Base-by-base conservation (phyloP, 139 green algal species). In the Pleodorina starrii region DNA sequence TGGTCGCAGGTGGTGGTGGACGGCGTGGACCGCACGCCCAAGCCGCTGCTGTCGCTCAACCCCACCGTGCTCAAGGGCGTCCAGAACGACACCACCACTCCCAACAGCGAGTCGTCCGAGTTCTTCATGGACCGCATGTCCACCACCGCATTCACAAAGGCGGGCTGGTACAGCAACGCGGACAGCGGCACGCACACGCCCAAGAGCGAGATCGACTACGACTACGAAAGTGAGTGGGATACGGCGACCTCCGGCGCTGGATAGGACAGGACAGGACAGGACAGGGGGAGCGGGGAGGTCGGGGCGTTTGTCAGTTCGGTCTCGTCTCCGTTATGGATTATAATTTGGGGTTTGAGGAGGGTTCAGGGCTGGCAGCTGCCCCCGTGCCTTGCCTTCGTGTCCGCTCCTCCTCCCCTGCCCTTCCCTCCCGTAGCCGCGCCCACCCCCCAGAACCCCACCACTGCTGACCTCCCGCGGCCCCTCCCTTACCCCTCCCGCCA, bases 11-110 rank as follows among this genome's bases (percentile, higher is more conserved):
- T 87, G 21, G 32, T 87, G 0, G 32, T 87, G 17, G 81, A 96
- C 3, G 93, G 94, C 17, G 78, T 93, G 1, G 94, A 96, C 74
- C 92, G 94, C 75, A 97, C 95, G 0, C 95, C 95, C 21, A 96
- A 96, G 90, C 95, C 95, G 6, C 90, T 97, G 29, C 57, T 94
- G 42, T 86, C 91, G 12, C 44, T 93, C 14, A 90, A 87, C 29
- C 87, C 89, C 14, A 82, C 81, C 0, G 81, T 91, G 10, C 76
- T 92, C 35, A 87, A 87, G 32, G 76, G 86, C n/a, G 50, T 35
- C 27, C 63, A 60, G 17, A 59, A 46, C 7, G 89, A 91, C 59
- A 86, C 54, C 68, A 81, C 43, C 40, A 89, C 90, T 0, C 88
- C 92, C 60, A 89, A 84, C 32, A 92, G 85, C 73, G 92, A 92